phyloP scores from a whole-genome alignment of 805 yeast species.

The Groenewaldozyma tartarivorans region DNA sequence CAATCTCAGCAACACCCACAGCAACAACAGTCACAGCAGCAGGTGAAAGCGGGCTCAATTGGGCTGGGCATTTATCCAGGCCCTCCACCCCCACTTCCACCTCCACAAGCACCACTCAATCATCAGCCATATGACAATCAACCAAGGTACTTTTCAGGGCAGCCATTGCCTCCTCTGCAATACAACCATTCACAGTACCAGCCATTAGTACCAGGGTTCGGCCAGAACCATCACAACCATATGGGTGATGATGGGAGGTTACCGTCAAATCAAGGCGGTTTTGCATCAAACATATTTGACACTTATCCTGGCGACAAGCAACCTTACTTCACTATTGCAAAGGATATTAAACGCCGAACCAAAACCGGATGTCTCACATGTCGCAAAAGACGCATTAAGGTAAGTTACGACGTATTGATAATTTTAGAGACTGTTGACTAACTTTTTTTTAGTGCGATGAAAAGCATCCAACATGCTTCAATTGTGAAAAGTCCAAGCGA shows the following conservation, averaged over 20 bases:
- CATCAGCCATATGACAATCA: background rate
- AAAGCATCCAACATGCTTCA: constrained; percentile 56
- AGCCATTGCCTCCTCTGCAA: background rate
- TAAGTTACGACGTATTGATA: constrained; percentile 1
- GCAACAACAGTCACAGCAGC: background rate
- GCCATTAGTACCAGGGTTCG: background rate
- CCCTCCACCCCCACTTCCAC: background rate
- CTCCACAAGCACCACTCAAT: background rate
- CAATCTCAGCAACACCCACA: background rate
- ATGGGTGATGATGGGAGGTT: too few relatives aligned
- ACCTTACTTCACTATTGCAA: constrained; percentile 10
- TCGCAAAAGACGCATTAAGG: constrained; percentile 55
- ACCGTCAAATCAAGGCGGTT: background rate
- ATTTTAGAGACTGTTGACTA: background rate
- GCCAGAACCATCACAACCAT: constrained; percentile 3
- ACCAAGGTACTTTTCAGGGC: background rate
- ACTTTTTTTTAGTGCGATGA: constrained; percentile 45
- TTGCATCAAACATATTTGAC: background rate
- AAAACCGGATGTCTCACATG: constrained; percentile 72
- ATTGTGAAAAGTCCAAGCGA: constrained; percentile 57
- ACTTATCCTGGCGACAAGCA: constrained; percentile 2
- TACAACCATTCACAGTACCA: background rate
- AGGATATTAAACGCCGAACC: constrained; percentile 35
- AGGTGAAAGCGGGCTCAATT: too few relatives aligned
- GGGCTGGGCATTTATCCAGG: constrained; percentile 1